These are phyloP conservation scores for Aspergillus hancockii DNA, from an alignment of 495 filamentous ascomycete genomes.

Conservation along the genomic window DNA sequence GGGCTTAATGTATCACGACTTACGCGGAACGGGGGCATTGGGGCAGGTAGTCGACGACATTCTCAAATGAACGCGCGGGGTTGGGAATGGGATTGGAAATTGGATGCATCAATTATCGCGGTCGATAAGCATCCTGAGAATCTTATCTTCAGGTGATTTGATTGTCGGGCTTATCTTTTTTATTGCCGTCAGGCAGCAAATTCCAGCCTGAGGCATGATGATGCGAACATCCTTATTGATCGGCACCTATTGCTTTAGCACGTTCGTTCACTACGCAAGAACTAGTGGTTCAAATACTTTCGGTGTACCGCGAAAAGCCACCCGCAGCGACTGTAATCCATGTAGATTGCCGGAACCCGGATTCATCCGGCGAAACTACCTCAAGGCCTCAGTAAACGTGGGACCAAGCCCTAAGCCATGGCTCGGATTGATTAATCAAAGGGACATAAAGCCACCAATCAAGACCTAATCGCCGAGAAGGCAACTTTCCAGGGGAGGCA, in stretches of 20 bases:
- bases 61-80: neutral
- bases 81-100: neutral
- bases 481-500: too few relatives aligned
- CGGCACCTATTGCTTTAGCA: too few relatives aligned
- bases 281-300: too few relatives aligned
- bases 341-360: too few relatives aligned
- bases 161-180: neutral
- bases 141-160: neutral
- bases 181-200: neutral
- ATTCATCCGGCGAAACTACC: too few relatives aligned
- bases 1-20: neutral
- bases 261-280: too few relatives aligned
- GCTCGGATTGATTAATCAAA: neutral
- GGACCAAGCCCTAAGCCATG: too few relatives aligned
- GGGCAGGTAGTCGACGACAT: neutral
- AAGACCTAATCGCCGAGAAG: neutral
- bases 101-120: neutral
- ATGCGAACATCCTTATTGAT: neutral
- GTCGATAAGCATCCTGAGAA: neutral
- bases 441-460: neutral
- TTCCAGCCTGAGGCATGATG: neutral
- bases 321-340: too few relatives aligned
- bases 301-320: too few relatives aligned
- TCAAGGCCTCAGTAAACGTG: too few relatives aligned
- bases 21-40: conserved; percentile 14